Percentiles rank a stretch among this genome's conserved stretches.
Evolutionary conservation across 2,329 filamentous ascomycete species (phyloP).

Genomic region (Fusarium anguioides): DNA sequence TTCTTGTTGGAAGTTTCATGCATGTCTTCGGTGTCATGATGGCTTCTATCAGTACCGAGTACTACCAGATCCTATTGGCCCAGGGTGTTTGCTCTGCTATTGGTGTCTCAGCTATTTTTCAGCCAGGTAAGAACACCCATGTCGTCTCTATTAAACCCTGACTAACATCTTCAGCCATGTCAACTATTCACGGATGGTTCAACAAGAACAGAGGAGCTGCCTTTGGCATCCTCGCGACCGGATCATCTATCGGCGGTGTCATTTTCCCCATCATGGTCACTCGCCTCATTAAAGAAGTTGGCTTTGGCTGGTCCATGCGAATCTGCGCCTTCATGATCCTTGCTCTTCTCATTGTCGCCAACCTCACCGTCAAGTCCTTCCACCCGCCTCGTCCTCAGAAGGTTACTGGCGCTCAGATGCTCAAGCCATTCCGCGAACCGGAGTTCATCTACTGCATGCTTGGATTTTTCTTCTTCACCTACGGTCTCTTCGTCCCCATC

Average conservation of each 20-base stretch:
- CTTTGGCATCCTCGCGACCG: conserved; percentile 51
- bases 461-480: conserved; percentile 52
- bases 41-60: conserved; percentile 60
- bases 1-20: conserved; percentile 63
- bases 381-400: conserved; percentile 43
- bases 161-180: conserved; percentile 41
- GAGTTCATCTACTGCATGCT: conserved; percentile 48
- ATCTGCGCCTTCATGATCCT: conserved; percentile 53
- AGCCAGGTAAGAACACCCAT: conserved; percentile 38
- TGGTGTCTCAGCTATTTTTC: conserved; percentile 51
- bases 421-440: conserved; percentile 48
- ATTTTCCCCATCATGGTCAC: conserved; percentile 56
- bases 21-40: conserved; percentile 74
- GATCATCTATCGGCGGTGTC: conserved; percentile 53
- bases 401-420: conserved; percentile 46
- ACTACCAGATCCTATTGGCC: conserved; percentile 55
- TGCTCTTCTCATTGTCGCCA: conserved; percentile 47
- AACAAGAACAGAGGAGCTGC: conserved; percentile 49
- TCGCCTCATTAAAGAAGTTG: conserved; percentile 49
- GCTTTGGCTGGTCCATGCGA: conserved; percentile 56
- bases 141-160: rapidly evolving
- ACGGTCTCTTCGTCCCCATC: conserved; percentile 53
- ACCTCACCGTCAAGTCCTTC: conserved; percentile 44
- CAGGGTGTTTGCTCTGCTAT: conserved; percentile 54
- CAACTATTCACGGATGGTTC: conserved; percentile 51